Evolutionary conservation across 2,329 filamentous ascomycete genomes (phyloP).

Genomic region (Zalaria obscura): DNA sequence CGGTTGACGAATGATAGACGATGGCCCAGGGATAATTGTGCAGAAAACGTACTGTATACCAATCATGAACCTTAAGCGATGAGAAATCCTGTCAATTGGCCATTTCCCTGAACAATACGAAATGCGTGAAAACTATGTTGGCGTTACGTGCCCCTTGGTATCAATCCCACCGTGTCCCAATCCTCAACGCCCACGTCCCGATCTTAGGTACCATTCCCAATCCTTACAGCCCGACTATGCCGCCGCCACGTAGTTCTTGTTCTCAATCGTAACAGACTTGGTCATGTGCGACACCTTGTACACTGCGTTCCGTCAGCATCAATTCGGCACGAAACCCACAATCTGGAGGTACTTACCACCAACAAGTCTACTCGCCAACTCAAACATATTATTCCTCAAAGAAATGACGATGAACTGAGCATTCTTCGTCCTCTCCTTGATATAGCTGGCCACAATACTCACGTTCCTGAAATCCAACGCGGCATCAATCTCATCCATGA

Average conservation of each 20-base stretch:
- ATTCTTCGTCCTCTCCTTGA: constrained; percentile 98
- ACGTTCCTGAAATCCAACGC: constrained; percentile 96
- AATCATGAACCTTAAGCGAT: no score
- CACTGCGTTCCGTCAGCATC: background rate
- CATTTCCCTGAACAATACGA: no score
- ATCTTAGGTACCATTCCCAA: no score
- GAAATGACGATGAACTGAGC: constrained; percentile 99
- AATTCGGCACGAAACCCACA: constrained; percentile 25
- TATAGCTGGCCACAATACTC: constrained; percentile 95
- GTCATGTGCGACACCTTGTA: constrained; percentile 23
- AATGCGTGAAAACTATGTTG: no score
- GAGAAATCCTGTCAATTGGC: no score
- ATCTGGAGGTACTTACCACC: constrained; percentile 99
- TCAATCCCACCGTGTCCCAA: no score
- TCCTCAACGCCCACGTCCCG: no score
- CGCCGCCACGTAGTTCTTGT: constrained; percentile 29
- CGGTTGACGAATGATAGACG: no score
- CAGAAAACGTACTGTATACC: no score
- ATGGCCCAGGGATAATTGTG: no score
- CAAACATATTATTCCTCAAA: constrained; percentile 98
- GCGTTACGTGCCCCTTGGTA: no score
- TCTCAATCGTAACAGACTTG: constrained; percentile 39
- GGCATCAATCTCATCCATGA: constrained; percentile 99
- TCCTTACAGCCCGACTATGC: background rate
- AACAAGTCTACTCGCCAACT: constrained; percentile 85